phyloP scores from a whole-genome alignment of 805 yeast species.

The Gaillardinia entomophila region DNA sequence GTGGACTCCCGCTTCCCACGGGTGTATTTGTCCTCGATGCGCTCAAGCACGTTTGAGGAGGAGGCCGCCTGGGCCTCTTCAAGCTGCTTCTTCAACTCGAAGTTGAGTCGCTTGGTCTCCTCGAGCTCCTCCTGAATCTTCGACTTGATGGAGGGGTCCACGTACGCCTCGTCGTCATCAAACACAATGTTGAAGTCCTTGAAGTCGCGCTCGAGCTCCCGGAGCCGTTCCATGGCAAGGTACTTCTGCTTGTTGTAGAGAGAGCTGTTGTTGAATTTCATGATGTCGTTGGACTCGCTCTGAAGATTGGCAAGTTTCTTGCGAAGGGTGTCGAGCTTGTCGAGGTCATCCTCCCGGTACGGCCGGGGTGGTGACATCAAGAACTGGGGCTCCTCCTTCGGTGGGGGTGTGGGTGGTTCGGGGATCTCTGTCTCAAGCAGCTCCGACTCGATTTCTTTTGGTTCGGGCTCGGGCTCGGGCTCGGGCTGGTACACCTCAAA shows the following conservation, averaged over 20 bases:
- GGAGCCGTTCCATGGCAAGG: conserved; percentile 66
- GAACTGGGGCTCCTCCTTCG: too few relatives aligned
- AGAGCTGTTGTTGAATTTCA: conserved; percentile 61
- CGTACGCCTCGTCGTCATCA: conserved; percentile 11
- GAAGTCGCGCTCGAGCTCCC: conserved; percentile 62
- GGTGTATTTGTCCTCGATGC: conserved; percentile 40
- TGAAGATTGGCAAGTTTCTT: conserved; percentile 58
- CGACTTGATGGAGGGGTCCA: conserved; percentile 28
- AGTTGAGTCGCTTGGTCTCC: conserved; percentile 37
- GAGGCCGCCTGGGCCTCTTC: conserved; percentile 11
- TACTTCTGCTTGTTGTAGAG: conserved; percentile 53
- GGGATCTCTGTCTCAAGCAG: too few relatives aligned
- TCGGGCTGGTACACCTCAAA: conserved; percentile 41
- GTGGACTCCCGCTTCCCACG: conserved; percentile 34
- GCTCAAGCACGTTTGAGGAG: conserved; percentile 15
- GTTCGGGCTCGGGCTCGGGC: conserved; percentile 8
- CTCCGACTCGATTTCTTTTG: conserved; percentile 11
- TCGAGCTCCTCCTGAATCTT: conserved; percentile 37
- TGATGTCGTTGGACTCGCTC: conserved; percentile 68
- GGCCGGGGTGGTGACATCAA: conserved; percentile 35
- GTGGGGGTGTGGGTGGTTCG: conserved; percentile 13
- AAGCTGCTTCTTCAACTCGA: conserved; percentile 35
- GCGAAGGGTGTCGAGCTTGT: conserved; percentile 50
- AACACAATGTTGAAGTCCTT: conserved; percentile 61
- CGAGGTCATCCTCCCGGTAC: conserved; percentile 45